Percentiles rank a stretch among this genome's conserved stretches.
These are phyloP conservation scores for Phyllachora maydis DNA, from an alignment of 2,329 filamentous ascomycete species.

Conservation along the genomic window DNA sequence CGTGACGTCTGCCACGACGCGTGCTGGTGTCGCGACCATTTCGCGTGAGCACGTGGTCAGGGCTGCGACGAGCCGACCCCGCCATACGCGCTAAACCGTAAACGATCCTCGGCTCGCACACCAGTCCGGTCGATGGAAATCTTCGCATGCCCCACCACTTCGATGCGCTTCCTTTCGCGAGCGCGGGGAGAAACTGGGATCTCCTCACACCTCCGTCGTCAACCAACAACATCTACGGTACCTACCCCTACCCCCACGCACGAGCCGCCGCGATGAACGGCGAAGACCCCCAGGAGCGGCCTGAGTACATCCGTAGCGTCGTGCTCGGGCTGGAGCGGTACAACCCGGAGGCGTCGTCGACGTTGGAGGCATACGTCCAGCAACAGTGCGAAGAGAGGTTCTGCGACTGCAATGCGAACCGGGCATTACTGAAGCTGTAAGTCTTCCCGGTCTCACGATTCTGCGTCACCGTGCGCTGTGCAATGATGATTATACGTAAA, in stretches of 20 bases:
- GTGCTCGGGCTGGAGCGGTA: constrained; percentile 96
- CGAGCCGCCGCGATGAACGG: no score
- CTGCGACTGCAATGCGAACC: constrained; percentile 90
- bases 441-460: constrained; percentile 17
- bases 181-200: constrained; percentile 1
- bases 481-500: constrained; percentile 62
- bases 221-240: no score
- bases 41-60: no score
- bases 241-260: no score
- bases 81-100: constrained; percentile 5
- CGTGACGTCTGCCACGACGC: no score
- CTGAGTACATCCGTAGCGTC: constrained; percentile 79
- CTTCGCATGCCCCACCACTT: constrained; percentile 5
- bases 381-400: constrained; percentile 91
- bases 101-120: constrained; percentile 3
- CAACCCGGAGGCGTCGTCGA: constrained; percentile 86
- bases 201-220: no score
- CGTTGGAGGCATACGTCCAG: constrained; percentile 86
- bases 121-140: constrained; percentile 6
- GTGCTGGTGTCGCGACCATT: no score
- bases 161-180: no score
- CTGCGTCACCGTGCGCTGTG: constrained; percentile 5
- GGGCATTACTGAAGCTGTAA: constrained; percentile 93
- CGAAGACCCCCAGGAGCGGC: constrained; percentile 82
- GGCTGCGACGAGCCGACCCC: no score